A percentile compares a stretch with the other conserved stretches of the same genome.
Evolutionary conservation across 2,329 filamentous ascomycete genomes (phyloP).

Genomic region (Metarhizium rileyi): DNA sequence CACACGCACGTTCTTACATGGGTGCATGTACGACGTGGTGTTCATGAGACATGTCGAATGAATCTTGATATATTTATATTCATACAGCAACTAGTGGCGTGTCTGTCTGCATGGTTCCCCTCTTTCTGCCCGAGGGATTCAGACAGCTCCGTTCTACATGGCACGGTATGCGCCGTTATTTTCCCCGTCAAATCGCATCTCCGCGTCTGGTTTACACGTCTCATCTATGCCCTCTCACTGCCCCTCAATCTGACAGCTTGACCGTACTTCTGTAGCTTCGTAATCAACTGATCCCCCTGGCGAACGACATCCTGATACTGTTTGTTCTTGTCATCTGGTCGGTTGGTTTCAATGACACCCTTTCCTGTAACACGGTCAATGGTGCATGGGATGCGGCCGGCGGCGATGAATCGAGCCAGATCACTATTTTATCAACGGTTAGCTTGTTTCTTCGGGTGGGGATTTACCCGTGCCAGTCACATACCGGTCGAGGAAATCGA

Average conservation of each 20-base stretch:
- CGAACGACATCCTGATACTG: conserved; percentile 97
- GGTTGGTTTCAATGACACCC: conserved; percentile 95
- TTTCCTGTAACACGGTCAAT: conserved; percentile 96
- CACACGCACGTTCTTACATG: no score
- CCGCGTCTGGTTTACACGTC: not conserved
- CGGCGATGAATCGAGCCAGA: conserved; percentile 93
- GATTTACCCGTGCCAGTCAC: conserved; percentile 20
- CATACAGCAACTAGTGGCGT: conserved; percentile 8
- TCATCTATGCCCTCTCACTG: conserved; percentile 71
- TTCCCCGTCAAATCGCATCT: not conserved
- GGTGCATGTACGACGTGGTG: no score
- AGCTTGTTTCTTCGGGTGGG: conserved; percentile 1
- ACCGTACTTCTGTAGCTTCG: conserved; percentile 98
- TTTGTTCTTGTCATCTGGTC: conserved; percentile 98
- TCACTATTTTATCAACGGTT: conserved; percentile 48
- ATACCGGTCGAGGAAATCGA: conserved; percentile 91
- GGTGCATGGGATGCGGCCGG: conserved; percentile 86
- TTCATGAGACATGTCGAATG: not conserved
- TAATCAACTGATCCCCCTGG: conserved; percentile 95
- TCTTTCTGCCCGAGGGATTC: not conserved
- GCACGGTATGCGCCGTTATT: not conserved
- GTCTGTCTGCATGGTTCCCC: not conserved
- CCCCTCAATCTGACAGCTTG: conserved; percentile 90
- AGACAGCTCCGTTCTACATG: not conserved
- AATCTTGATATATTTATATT: conserved; percentile 2